Percentiles rank a stretch among this genome's conserved stretches.
These are phyloP conservation scores for Gracilaria caudata DNA, from an alignment of 23 red algal genomes.

Conservation along the genomic window DNA sequence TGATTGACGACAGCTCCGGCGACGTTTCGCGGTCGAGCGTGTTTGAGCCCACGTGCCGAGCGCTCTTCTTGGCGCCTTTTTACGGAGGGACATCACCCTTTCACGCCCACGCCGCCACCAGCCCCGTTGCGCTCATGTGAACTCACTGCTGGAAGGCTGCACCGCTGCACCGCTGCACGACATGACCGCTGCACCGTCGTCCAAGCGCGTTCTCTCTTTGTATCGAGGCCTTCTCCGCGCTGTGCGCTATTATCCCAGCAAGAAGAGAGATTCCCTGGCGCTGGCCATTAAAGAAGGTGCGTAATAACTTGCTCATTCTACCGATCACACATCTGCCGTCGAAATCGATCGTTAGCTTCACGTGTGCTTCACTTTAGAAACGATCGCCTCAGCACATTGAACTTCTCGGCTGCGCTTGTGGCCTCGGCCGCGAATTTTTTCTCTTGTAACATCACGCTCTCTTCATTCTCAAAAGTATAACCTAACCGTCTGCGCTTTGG, in stretches of 20 bases:
- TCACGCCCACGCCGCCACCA: neutral
- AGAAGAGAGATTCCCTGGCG: constrained; percentile 16
- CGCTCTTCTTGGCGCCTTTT: no score
- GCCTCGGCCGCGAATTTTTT: neutral
- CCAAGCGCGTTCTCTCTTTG: neutral
- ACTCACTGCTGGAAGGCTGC: no score
- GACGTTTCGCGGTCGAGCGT: no score
- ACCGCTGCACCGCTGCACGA: neutral
- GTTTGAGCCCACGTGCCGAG: no score
- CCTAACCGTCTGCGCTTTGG: neutral
- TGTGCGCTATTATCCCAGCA: constrained; percentile 56
- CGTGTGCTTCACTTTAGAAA: neutral
- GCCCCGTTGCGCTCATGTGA: neutral
- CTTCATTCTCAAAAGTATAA: neutral
- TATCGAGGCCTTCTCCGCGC: constrained; percentile 49
- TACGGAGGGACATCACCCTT: no score
- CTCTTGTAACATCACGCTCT: neutral
- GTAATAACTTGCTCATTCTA: neutral
- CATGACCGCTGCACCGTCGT: constrained; percentile 7
- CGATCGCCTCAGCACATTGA: neutral
- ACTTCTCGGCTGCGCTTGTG: no score
- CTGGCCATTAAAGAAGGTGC: constrained; percentile 54
- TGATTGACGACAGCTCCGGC: no score
- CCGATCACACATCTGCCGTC: neutral
- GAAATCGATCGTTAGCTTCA: neutral